phyloP scores from a whole-genome alignment of 78 protist genomes.

The Chrysochromulina tobinii region DNA sequence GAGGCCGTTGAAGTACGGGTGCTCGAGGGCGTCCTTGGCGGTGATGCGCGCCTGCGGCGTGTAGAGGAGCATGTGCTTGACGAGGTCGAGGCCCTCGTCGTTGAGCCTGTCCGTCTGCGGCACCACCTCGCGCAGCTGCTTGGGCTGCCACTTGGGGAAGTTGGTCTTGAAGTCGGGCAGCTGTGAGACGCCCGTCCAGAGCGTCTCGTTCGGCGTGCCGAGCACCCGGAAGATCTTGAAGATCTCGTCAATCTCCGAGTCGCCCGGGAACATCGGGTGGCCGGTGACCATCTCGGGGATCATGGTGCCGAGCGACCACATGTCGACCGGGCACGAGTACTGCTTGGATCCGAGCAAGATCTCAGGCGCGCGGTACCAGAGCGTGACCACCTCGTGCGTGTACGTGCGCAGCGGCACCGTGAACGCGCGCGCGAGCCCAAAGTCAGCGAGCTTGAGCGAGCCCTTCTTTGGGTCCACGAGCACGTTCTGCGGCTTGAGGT shows the following conservation, averaged over 20 bases:
- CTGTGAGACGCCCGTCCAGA: conserved; percentile 51
- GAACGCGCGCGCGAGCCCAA: conserved; percentile 97
- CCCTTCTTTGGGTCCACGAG: background rate
- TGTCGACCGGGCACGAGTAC: conserved; percentile 82
- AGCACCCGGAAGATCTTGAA: conserved; percentile 60
- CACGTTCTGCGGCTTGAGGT: conserved; percentile 30
- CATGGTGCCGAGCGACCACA: conserved; percentile 89
- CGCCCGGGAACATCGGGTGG: conserved; percentile 91
- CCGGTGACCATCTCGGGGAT: conserved; percentile 95
- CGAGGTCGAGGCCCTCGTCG: conserved; percentile 12
- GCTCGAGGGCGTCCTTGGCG: conserved; percentile 77
- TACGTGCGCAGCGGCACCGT: conserved; percentile 88
- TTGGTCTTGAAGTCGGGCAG: conserved; percentile 15
- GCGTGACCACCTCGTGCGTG: conserved; percentile 95
- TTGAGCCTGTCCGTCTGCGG: background rate
- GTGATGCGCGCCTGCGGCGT: conserved; percentile 77
- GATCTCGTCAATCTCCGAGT: conserved; percentile 79
- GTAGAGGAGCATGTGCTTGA: conserved; percentile 64
- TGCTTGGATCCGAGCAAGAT: conserved; percentile 86
- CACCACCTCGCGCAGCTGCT: background rate
- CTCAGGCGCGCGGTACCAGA: conserved; percentile 94
- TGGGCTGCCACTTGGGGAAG: conserved; percentile 16
- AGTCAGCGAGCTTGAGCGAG: conserved; percentile 75
- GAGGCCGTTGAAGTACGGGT: conserved; percentile 77
- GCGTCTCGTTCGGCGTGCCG: conserved; percentile 53